A percentile compares a stretch with the other conserved stretches of the same genome.
phyloP scores from a whole-genome alignment of 2,329 filamentous ascomycete genomes.

The Diaporthe vaccinii region DNA sequence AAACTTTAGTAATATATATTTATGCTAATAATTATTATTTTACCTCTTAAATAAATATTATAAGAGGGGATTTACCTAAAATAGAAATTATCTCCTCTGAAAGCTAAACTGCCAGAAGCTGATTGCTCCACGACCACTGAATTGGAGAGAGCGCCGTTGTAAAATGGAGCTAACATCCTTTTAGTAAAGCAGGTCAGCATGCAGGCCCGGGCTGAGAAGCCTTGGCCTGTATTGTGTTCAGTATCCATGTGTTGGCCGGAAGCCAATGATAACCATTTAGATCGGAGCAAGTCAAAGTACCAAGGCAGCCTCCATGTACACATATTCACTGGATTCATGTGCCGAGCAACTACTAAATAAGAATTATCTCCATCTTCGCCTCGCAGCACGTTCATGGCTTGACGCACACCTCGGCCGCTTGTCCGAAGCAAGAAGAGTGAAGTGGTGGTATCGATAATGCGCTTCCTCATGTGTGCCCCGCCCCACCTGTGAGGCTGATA shows the following conservation, averaged over 20 bases:
- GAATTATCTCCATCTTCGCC: slow-evolving; percentile 28
- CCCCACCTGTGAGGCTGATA: slow-evolving; percentile 13
- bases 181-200: background rate
- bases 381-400: background rate
- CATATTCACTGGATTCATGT: slow-evolving; percentile 10
- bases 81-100: too few species aligned
- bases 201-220: background rate
- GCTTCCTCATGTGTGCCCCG: background rate
- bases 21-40: too few species aligned
- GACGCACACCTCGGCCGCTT: background rate
- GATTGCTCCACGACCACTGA: background rate
- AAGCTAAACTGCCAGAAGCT: too few species aligned
- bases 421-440: background rate
- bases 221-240: background rate
- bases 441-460: background rate
- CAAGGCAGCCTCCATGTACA: background rate
- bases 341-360: slow-evolving; percentile 29
- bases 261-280: background rate
- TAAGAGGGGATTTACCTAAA: too few species aligned
- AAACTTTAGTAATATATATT: too few species aligned
- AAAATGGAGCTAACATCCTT: background rate
- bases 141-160: background rate
- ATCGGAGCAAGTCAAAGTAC: background rate
- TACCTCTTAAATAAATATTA: too few species aligned
- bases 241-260: background rate